Base-by-base conservation (phyloP, 805 yeast genomes). In the Saturnispora mendoncae region DNA sequence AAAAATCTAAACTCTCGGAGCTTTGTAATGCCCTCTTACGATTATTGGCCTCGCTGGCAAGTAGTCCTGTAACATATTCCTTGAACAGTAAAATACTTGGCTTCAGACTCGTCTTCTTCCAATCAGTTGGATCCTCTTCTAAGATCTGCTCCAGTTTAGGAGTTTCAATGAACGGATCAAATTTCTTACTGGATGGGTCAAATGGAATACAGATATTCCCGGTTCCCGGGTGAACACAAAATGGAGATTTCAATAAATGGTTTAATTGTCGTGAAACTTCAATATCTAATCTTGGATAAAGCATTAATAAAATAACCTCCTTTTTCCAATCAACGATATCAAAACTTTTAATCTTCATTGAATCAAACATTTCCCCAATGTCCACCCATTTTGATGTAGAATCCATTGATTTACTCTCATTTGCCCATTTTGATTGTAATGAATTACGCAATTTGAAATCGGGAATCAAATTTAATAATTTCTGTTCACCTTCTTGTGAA, bases 161-260 rank as follows among this genome's bases (percentile, higher is more conserved):
- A 2, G 94, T 88, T 41, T 57, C 60, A 10, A 65, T 67, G 48
- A 72, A 71, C 2, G 97, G 97, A 51, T 81, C 77, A 55, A 90
- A 92, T 4, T 76, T 76, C 30, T 63, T 55, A 4, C 47, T 55
- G 0, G 43, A 42, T 1, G 80, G 78, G 51, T 75, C 77, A 48
- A 76, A 81, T 0, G 97, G 96, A 6, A 92, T 95, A 74, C 97
- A 92, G 3, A 92, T 84, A 53, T 84, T 82, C 6, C 96, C 96
- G 0, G 98, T 92, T 2, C 86, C 80, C 2, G 98, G 98, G 60
- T 92, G 98, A 33, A 92, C 79, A 66, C 97, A 90, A 59, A 92
- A 92, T 14, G 98, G 98, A 1, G 97, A 84, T 58, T 92, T 92
- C 52, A 92, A 72, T 62, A 92, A 78, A 67, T 92, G 98, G 63